phyloP scores from a whole-genome alignment of 495 filamentous ascomycete genomes.

The Pseudotulostoma volvatum region DNA sequence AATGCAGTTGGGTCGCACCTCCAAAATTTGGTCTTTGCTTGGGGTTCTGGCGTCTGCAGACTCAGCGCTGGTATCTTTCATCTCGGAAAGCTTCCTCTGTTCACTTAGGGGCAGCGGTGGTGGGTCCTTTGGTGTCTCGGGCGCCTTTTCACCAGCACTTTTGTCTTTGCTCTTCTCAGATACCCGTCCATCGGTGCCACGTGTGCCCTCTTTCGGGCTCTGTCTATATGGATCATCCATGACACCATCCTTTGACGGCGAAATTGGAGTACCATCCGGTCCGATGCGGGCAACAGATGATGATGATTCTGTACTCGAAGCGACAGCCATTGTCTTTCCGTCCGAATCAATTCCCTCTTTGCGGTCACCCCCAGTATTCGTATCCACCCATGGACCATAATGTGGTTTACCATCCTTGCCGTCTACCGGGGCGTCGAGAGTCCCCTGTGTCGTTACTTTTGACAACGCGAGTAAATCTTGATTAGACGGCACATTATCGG shows the following conservation, averaged over 20 bases:
- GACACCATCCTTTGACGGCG: slow-evolving; percentile 66
- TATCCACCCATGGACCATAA: slow-evolving; percentile 71
- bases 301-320: slow-evolving; percentile 1
- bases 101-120: slow-evolving; percentile 69
- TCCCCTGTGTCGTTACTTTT: slow-evolving; percentile 34
- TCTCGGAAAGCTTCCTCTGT: slow-evolving; percentile 36
- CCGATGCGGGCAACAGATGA: slow-evolving; percentile 9
- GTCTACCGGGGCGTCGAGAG: slow-evolving; percentile 83
- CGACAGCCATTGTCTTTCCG: slow-evolving; percentile 10
- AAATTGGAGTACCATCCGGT: slow-evolving; percentile 53
- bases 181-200: slow-evolving; percentile 74
- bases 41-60: slow-evolving; percentile 21
- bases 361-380: slow-evolving; percentile 41
- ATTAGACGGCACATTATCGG: too few relatives aligned
- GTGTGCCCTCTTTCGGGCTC: slow-evolving; percentile 66
- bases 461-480: too few relatives aligned
- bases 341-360: slow-evolving; percentile 30
- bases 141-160: slow-evolving; percentile 52
- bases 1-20: slow-evolving; percentile 34
- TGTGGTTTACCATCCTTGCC: slow-evolving; percentile 94
- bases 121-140: slow-evolving; percentile 68
- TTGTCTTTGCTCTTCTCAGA: slow-evolving; percentile 67
- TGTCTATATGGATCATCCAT: slow-evolving; percentile 71
- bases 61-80: slow-evolving; percentile 21
- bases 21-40: slow-evolving; percentile 37